Evolutionary conservation across 2,329 filamentous ascomycete genomes (phyloP).

Genomic region (Neobulgaria alba): DNA sequence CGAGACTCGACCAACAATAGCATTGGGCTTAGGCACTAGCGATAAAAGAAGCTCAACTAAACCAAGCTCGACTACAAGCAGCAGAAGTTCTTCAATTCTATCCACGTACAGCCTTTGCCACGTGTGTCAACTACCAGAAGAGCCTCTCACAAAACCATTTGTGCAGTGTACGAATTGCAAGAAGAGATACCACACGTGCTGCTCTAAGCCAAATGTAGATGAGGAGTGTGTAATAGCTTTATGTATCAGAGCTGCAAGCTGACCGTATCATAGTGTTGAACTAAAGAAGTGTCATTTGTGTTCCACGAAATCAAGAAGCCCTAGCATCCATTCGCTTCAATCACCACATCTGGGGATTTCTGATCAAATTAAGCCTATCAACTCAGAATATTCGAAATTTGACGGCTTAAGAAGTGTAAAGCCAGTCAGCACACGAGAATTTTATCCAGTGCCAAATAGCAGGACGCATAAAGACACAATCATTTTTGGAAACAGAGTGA

Average conservation of each 20-base stretch:
- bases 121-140: conserved; percentile 14
- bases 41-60: conserved; percentile 5
- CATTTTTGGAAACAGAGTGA: no score
- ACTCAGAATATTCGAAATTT: no score
- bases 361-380: no score
- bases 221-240: conserved; percentile 3
- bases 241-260: neutral
- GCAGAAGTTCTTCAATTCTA: conserved; percentile 16
- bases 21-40: no score
- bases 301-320: neutral
- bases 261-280: no score
- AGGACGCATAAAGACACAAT: no score
- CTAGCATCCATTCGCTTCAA: neutral
- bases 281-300: neutral
- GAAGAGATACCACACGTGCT: conserved; percentile 14
- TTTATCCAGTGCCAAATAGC: no score
- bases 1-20: no score
- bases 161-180: conserved; percentile 16
- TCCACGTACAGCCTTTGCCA: conserved; percentile 16
- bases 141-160: conserved; percentile 8
- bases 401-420: no score
- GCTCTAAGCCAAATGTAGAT: conserved; percentile 13
- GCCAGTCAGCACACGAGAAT: no score
- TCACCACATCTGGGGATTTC: neutral
- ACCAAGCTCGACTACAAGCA: conserved; percentile 19